Conservation (phyloP, 352 stramenopile species). For the Globisporangium viniferum region DNA sequence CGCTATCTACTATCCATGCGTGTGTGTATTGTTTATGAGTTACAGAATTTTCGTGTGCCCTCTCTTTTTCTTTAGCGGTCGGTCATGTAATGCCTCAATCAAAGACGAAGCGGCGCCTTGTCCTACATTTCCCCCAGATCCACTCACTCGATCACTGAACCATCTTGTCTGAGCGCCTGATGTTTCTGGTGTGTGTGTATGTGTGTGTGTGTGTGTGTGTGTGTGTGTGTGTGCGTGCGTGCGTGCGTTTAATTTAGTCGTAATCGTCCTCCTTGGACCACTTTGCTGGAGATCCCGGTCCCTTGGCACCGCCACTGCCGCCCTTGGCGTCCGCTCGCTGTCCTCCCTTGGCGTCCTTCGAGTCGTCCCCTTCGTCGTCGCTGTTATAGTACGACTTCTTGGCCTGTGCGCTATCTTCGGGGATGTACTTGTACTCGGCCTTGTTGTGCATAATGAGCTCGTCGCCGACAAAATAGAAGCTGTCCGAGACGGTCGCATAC, state of each 20-base stretch:
- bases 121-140: neutral
- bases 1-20: neutral
- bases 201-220: no score
- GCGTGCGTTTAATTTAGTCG: constrained; percentile 44
- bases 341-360: constrained; percentile 30
- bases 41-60: neutral
- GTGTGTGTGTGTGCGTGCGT: neutral
- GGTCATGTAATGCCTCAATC: neutral
- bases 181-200: neutral
- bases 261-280: constrained; percentile 92
- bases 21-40: neutral
- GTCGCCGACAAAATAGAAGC: constrained; percentile 96
- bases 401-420: constrained; percentile 87
- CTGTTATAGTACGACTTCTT: constrained; percentile 90
- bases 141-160: neutral
- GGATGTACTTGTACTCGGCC: constrained; percentile 92
- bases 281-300: constrained; percentile 46
- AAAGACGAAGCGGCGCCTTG: neutral
- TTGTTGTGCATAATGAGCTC: constrained; percentile 97
- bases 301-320: constrained; percentile 35
- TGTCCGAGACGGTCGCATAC: constrained; percentile 93
- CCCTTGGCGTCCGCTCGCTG: constrained; percentile 57
- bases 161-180: neutral
- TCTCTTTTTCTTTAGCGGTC: neutral
- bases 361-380: constrained; percentile 71